A percentile compares a stretch with the other conserved stretches of the same genome.
These are phyloP conservation scores for Starmera quercuum DNA, from an alignment of 805 yeast genomes.

Conservation along the genomic window DNA sequence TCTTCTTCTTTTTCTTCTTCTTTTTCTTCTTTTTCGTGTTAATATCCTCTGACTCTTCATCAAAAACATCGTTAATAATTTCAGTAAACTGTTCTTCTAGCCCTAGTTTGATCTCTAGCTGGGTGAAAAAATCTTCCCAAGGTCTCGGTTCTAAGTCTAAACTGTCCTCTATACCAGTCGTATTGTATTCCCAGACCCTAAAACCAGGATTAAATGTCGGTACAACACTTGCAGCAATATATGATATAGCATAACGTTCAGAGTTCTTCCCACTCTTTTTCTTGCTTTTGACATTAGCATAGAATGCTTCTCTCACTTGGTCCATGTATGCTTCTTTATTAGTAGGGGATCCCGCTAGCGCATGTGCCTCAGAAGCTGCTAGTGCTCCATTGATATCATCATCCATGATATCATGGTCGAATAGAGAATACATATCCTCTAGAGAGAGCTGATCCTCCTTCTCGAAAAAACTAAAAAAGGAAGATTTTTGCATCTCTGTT, in stretches of 20 bases:
- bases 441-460: slow-evolving; percentile 17
- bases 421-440: slow-evolving; percentile 14
- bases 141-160: slow-evolving; percentile 25
- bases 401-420: slow-evolving; percentile 13
- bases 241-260: slow-evolving; percentile 63
- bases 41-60: slow-evolving; percentile 3
- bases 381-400: slow-evolving; percentile 20
- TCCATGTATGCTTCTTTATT: slow-evolving; percentile 63
- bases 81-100: slow-evolving; percentile 17
- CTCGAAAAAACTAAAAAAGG: slow-evolving; percentile 10
- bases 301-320: slow-evolving; percentile 42
- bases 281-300: slow-evolving; percentile 27
- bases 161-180: slow-evolving; percentile 37
- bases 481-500: slow-evolving; percentile 20
- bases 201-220: slow-evolving; percentile 84
- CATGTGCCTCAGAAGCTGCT: slow-evolving; percentile 27
- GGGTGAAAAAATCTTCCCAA: slow-evolving; percentile 53
- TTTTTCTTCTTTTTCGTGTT: slow-evolving; percentile 16
- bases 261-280: slow-evolving; percentile 28
- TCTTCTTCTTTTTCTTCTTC: slow-evolving; percentile 18
- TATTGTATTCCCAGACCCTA: slow-evolving; percentile 82
- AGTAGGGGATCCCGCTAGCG: slow-evolving; percentile 57
- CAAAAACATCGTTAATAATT: slow-evolving; percentile 14
- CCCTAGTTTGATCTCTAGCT: slow-evolving; percentile 31
- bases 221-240: slow-evolving; percentile 64